Evolutionary conservation across 805 yeast genomes (phyloP).

Genomic region (Candida caryicola): DNA sequence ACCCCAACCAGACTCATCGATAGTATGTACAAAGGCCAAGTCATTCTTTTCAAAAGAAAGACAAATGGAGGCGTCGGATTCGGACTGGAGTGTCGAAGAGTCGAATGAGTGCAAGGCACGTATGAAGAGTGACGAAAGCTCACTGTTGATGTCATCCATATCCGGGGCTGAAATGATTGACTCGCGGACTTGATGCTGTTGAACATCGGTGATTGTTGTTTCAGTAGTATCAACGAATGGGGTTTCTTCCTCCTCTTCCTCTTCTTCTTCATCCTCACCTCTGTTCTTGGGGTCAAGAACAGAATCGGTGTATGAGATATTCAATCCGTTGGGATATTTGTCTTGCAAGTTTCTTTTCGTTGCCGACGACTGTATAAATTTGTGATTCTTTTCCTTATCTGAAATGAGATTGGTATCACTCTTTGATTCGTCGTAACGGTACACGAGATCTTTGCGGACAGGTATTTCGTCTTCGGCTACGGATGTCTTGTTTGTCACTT

Average conservation of each 20-base stretch:
- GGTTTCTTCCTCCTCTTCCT: background rate
- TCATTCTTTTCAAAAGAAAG: slow-evolving; percentile 68
- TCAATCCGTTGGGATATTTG: slow-evolving; percentile 21
- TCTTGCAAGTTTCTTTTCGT: slow-evolving; percentile 10
- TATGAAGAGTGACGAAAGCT: slow-evolving; percentile 52
- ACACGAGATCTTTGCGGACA: slow-evolving; percentile 25
- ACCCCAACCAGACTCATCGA: slow-evolving; percentile 86
- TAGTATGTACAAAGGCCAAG: slow-evolving; percentile 71
- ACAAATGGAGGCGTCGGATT: slow-evolving; percentile 69
- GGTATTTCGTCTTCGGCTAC: slow-evolving; percentile 23
- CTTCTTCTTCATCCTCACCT: background rate
- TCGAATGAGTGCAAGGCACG: slow-evolving; percentile 60
- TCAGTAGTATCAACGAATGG: background rate
- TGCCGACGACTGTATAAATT: slow-evolving; percentile 12
- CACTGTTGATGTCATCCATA: slow-evolving; percentile 31
- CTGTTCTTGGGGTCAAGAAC: slow-evolving; percentile 15
- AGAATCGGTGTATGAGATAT: slow-evolving; percentile 19
- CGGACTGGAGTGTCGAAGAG: slow-evolving; percentile 55
- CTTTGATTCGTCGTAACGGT: slow-evolving; percentile 4
- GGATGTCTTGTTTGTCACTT: background rate
- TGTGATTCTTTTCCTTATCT: slow-evolving; percentile 18
- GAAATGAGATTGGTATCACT: slow-evolving; percentile 14
- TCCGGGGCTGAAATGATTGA: slow-evolving; percentile 4
- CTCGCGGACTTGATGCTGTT: background rate
- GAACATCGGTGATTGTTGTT: background rate